Conservation (phyloP, 225 moss, liverwort and hornwort genomes). For the Bryoerythrophyllum caledonicum region DNA sequence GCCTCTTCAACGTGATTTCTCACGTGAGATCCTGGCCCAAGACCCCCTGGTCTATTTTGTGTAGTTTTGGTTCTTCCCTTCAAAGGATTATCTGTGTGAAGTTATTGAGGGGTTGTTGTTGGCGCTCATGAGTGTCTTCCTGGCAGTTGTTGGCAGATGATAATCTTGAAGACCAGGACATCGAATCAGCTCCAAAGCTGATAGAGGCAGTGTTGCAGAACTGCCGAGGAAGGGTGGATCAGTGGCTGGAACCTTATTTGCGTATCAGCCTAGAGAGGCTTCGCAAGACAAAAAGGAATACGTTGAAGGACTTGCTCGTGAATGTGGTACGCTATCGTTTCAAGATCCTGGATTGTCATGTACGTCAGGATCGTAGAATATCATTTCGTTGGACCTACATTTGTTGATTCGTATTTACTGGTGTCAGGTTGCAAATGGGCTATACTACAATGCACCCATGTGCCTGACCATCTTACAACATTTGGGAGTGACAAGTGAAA, state of each 20-base stretch:
- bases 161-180: conserved; percentile 88
- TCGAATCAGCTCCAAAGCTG: conserved; percentile 95
- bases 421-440: conserved; percentile 84
- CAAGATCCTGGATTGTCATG: not conserved
- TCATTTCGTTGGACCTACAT: too few relatives aligned
- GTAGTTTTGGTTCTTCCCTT: not conserved
- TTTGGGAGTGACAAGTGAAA: conserved; percentile 75
- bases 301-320: conserved; percentile 73
- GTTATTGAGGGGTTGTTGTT: not conserved
- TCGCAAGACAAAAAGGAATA: conserved; percentile 64
- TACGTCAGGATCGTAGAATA: not conserved
- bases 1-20: conserved; percentile 93
- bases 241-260: conserved; percentile 75
- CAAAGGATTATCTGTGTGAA: not conserved
- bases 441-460: conserved; percentile 88
- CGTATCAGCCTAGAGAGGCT: conserved; percentile 73
- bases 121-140: conserved; percentile 11
- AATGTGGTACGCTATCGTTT: conserved; percentile 62
- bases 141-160: conserved; percentile 90
- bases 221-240: conserved; percentile 94
- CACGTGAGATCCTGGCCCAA: conserved; percentile 47
- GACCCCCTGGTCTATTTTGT: not conserved
- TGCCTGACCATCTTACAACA: conserved; percentile 86
- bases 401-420: not conserved
- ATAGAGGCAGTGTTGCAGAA: conserved; percentile 96